A percentile compares a stretch with the other conserved stretches of the same genome.
These are phyloP conservation scores for Oleoguttula mirabilis DNA, from an alignment of 495 filamentous ascomycete species.

Conservation along the genomic window DNA sequence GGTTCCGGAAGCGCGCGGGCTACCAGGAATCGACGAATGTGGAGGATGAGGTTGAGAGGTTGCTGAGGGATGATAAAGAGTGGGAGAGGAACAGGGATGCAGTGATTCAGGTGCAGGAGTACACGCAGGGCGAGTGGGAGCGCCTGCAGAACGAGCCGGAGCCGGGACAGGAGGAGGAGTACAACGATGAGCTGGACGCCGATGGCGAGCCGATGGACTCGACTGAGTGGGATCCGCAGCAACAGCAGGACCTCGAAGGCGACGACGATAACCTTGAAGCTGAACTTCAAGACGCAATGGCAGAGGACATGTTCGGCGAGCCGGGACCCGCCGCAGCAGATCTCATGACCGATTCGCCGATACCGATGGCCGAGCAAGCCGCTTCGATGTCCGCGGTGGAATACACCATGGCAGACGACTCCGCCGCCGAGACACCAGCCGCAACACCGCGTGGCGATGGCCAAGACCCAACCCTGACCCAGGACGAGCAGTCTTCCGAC, in stretches of 20 bases:
- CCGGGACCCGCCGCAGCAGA: slow-evolving; percentile 23
- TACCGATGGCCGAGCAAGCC: slow-evolving; percentile 4
- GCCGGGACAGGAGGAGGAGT: slow-evolving; percentile 33
- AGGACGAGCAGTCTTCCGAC: slow-evolving; percentile 23
- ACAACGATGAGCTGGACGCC: slow-evolving; percentile 45
- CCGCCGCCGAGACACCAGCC: slow-evolving; percentile 14
- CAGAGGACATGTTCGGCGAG: slow-evolving; percentile 16
- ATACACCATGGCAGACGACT: slow-evolving; percentile 27
- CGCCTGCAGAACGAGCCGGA: slow-evolving; percentile 19
- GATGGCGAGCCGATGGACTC: slow-evolving; percentile 35
- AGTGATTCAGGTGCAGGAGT: slow-evolving; percentile 24
- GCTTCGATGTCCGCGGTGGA: slow-evolving; percentile 13
- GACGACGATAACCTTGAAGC: slow-evolving; percentile 19
- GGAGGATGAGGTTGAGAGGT: slow-evolving; percentile 64
- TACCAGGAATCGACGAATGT: slow-evolving; percentile 81
- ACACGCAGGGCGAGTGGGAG: slow-evolving; percentile 29
- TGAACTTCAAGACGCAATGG: slow-evolving; percentile 16
- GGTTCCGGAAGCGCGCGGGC: slow-evolving; percentile 74
- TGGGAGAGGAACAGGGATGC: slow-evolving; percentile 37
- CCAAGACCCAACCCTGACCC: background rate
- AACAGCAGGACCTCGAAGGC: slow-evolving; percentile 4
- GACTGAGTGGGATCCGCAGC: slow-evolving; percentile 2
- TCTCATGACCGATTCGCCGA: slow-evolving; percentile 3
- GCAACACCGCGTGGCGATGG: slow-evolving; percentile 1
- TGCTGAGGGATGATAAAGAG: slow-evolving; percentile 55